A percentile compares a stretch with the other conserved stretches of the same genome.
Conservation (phyloP, 2,329 filamentous ascomycete species). For the Shiraia sp. region DNA sequence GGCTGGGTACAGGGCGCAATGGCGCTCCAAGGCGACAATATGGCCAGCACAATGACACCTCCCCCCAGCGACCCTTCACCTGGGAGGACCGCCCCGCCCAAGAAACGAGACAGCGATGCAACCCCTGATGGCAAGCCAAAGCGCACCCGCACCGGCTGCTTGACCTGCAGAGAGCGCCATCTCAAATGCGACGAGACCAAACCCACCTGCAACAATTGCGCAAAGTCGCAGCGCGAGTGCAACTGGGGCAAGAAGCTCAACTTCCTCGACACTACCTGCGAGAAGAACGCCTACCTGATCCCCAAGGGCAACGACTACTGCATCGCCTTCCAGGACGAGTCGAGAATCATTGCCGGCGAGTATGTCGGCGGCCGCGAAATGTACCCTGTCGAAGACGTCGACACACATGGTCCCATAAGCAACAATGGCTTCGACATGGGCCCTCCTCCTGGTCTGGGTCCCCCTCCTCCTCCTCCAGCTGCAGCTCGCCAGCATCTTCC, state of each 20-base stretch:
- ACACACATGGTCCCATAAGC: slow-evolving; percentile 18
- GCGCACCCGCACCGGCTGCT: slow-evolving; percentile 84
- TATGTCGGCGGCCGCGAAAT: slow-evolving; percentile 78
- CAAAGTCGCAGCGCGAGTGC: slow-evolving; percentile 83
- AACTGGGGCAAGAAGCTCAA: slow-evolving; percentile 86
- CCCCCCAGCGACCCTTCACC: slow-evolving; percentile 27
- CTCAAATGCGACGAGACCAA: slow-evolving; percentile 84
- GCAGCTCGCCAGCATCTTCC: slow-evolving; percentile 55
- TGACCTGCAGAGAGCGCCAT: slow-evolving; percentile 88
- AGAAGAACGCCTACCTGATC: slow-evolving; percentile 62
- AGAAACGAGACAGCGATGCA: slow-evolving; percentile 26
- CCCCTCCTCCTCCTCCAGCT: slow-evolving; percentile 28
- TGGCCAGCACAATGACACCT: background rate
- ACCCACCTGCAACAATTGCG: slow-evolving; percentile 74
- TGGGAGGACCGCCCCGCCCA: slow-evolving; percentile 14
- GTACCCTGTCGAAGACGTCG: slow-evolving; percentile 62
- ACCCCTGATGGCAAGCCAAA: slow-evolving; percentile 66
- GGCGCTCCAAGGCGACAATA: no score
- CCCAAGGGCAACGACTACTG: slow-evolving; percentile 61
- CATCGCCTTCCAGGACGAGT: slow-evolving; percentile 85
- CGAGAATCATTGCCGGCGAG: slow-evolving; percentile 84
- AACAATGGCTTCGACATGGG: slow-evolving; percentile 37
- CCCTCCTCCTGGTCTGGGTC: slow-evolving; percentile 23
- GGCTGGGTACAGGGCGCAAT: no score
- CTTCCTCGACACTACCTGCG: slow-evolving; percentile 83